These are phyloP conservation scores for Starmerella bombicola DNA, from an alignment of 805 yeast species.

Conservation along the genomic window DNA sequence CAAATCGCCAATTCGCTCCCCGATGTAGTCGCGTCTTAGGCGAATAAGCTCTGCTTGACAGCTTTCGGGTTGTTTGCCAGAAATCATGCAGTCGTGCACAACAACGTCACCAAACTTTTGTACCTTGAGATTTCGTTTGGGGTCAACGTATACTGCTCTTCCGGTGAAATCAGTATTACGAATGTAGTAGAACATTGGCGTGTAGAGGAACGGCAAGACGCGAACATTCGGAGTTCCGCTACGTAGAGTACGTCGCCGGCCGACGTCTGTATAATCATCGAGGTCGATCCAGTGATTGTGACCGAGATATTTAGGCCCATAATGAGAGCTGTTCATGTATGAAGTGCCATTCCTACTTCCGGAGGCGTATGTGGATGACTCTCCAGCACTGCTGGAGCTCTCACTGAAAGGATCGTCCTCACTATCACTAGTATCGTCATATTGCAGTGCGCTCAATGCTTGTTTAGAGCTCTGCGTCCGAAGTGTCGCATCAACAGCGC, in stretches of 20 bases:
- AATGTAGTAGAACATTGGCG: slow-evolving; percentile 58
- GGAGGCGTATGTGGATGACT: not conserved
- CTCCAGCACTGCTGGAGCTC: slow-evolving; percentile 2
- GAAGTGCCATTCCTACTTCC: not conserved
- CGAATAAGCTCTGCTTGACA: slow-evolving; percentile 24
- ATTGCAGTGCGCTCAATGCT: slow-evolving; percentile 10
- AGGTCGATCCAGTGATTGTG: slow-evolving; percentile 50
- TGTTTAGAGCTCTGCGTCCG: slow-evolving; percentile 10
- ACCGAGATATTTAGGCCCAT: slow-evolving; percentile 16
- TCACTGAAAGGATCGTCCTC: slow-evolving; percentile 31
- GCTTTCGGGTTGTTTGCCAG: slow-evolving; percentile 25
- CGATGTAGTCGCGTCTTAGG: slow-evolving; percentile 24
- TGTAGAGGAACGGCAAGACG: slow-evolving; percentile 48
- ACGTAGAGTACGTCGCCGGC: slow-evolving; percentile 23
- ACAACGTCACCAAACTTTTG: slow-evolving; percentile 42
- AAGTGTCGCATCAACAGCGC: slow-evolving; percentile 53
- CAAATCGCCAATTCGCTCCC: slow-evolving; percentile 26
- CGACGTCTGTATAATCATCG: slow-evolving; percentile 66
- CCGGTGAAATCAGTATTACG: slow-evolving; percentile 45
- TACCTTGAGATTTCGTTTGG: slow-evolving; percentile 21
- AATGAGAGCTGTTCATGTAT: not conserved
- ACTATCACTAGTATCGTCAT: slow-evolving; percentile 4
- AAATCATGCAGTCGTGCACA: slow-evolving; percentile 51
- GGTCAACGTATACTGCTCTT: slow-evolving; percentile 26
- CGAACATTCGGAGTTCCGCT: slow-evolving; percentile 30